Percentiles rank a stretch among this genome's conserved stretches.
phyloP scores from a whole-genome alignment of 495 filamentous ascomycete genomes.

The Trichoderma virens region DNA sequence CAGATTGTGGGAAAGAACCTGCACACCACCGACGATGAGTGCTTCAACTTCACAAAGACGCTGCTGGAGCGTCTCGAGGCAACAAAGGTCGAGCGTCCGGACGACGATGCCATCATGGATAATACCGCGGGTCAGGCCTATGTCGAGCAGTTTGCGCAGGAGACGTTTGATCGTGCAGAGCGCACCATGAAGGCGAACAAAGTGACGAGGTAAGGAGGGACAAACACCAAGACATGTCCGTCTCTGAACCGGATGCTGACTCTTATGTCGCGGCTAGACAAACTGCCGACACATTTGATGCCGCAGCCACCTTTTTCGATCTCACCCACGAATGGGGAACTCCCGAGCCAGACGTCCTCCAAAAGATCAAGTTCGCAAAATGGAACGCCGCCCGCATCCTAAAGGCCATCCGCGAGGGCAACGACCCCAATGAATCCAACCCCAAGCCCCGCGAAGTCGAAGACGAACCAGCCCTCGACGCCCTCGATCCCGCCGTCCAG shows the following conservation, averaged over 20 bases:
- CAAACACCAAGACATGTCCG: neutral
- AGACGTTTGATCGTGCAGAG: conserved; percentile 79
- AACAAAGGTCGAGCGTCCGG: conserved; percentile 53
- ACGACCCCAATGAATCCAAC: conserved; percentile 88
- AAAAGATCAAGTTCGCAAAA: conserved; percentile 92
- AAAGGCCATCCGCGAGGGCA: conserved; percentile 83
- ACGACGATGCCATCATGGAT: conserved; percentile 63
- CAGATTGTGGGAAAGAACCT: conserved; percentile 76
- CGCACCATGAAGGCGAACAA: conserved; percentile 73
- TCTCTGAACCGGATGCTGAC: neutral
- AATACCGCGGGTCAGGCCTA: conserved; percentile 81
- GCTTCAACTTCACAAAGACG: conserved; percentile 64
- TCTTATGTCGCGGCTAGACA: conserved; percentile 44
- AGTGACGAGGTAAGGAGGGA: conserved; percentile 61
- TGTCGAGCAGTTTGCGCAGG: conserved; percentile 85
- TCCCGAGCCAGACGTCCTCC: conserved; percentile 64
- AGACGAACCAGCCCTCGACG: conserved; percentile 42
- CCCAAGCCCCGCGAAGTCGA: conserved; percentile 42
- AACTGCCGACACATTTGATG: conserved; percentile 88
- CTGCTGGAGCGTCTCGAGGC: conserved; percentile 63
- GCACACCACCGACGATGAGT: conserved; percentile 67
- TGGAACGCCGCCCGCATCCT: conserved; percentile 88
- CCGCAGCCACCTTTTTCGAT: conserved; percentile 86
- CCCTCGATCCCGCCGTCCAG: conserved; percentile 56
- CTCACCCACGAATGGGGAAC: conserved; percentile 75